These are phyloP conservation scores for Bimuria novae-zelandiae DNA, from an alignment of 2,329 filamentous ascomycete species.

Conservation along the genomic window DNA sequence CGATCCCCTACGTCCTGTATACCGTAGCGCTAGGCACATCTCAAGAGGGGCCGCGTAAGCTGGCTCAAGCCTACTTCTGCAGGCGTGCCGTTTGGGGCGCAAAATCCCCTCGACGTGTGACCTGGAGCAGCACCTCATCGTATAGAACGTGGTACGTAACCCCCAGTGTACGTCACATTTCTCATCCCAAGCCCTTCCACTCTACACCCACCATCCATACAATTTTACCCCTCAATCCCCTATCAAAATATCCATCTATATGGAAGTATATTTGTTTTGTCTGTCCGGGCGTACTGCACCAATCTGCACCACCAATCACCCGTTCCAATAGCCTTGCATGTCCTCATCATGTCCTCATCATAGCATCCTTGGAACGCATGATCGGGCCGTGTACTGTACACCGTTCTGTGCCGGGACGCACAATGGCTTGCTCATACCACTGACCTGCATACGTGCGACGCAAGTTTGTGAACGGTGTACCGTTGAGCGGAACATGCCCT, in stretches of 20 bases:
- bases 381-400: background rate
- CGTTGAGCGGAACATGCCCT: background rate
- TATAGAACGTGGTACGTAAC: background rate
- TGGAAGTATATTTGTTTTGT: too few species aligned
- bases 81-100: conserved; percentile 22
- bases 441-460: conserved; percentile 1
- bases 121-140: conserved; percentile 4
- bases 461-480: background rate
- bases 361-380: background rate
- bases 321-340: too few species aligned
- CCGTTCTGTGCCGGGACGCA: conserved; percentile 3
- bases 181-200: too few species aligned
- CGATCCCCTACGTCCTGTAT: background rate
- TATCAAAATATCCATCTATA: too few species aligned
- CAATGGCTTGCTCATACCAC: background rate
- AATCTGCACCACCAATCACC: too few species aligned
- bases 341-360: too few species aligned
- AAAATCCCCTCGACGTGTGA: background rate
- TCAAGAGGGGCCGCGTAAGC: conserved; percentile 34
- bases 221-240: too few species aligned
- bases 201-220: too few species aligned
- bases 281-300: too few species aligned
- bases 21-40: background rate
- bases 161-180: too few species aligned
- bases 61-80: conserved; percentile 27